phyloP scores from a whole-genome alignment of 345 rosid species.

The Geranium brycei region DNA sequence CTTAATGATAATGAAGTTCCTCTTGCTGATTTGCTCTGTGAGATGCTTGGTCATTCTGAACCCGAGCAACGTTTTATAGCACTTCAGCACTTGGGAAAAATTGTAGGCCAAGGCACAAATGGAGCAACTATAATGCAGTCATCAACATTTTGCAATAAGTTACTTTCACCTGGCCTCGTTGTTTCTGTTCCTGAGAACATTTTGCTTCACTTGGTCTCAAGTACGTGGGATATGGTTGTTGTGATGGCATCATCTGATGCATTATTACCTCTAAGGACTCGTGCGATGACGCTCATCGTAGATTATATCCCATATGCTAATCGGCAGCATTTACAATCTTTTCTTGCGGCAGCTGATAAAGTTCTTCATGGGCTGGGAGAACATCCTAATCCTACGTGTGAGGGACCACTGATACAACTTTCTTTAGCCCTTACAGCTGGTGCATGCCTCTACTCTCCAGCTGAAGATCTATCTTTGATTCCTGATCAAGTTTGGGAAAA shows the following conservation, averaged over 20 bases:
- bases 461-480: slow-evolving; percentile 55
- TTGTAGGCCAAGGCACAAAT: slow-evolving; percentile 44
- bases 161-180: slow-evolving; percentile 23
- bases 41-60: slow-evolving; percentile 56
- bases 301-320: slow-evolving; percentile 50
- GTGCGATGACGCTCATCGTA: slow-evolving; percentile 55
- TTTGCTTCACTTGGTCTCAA: slow-evolving; percentile 42
- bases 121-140: slow-evolving; percentile 20
- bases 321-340: slow-evolving; percentile 43
- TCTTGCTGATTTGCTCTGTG: slow-evolving; percentile 39
- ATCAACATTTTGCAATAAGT: slow-evolving; percentile 20
- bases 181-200: slow-evolving; percentile 29
- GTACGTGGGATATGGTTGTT: slow-evolving; percentile 60
- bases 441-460: slow-evolving; percentile 56
- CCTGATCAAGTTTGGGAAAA: slow-evolving; percentile 54
- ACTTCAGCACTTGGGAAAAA: slow-evolving; percentile 49
- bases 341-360: slow-evolving; percentile 50
- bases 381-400: slow-evolving; percentile 34
- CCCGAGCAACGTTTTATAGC: slow-evolving; percentile 68
- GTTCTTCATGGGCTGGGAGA: slow-evolving; percentile 47
- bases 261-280: slow-evolving; percentile 35
- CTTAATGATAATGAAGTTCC: slow-evolving; percentile 36
- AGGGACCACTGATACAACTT: slow-evolving; percentile 48
- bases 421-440: slow-evolving; percentile 58
- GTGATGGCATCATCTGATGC: slow-evolving; percentile 53